Base-by-base conservation (phyloP, 768 basidiomycete species). In the Phaffia tasmanica region DNA sequence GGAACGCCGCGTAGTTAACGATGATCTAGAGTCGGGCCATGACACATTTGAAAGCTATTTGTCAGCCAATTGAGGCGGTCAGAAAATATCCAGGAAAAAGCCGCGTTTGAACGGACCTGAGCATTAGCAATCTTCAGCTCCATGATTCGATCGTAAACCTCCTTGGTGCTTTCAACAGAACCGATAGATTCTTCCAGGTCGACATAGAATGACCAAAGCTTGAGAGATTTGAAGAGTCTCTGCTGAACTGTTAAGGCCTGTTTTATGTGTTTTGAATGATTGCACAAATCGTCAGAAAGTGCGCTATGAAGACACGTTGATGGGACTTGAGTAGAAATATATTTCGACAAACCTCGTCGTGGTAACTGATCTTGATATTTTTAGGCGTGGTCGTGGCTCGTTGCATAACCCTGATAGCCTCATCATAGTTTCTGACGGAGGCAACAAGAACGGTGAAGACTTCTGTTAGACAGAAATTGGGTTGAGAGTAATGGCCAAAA, bases 161-260 rank as follows among this genome's bases (percentile, higher is more conserved):
- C 82, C 76, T 98, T 97, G 1, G 94, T 81, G 0, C 86, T 87
- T 65, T 94, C 91, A 21, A 95, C 87, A 0, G 90, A 85, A 0
- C 94, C 93, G 72, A 98, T 89, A 0, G 92, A 93, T 75, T 99
- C 95, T 76, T 98, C 93, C 21, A 98, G 81, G 73, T 99, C 95
- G 71, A 94, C 87, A 74, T 94, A 97, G 80, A 95, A 98, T 0
- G 93, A 95, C 95, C 95, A 99, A 0, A 99, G 82, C 76, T 99
- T 99, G 65, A 99, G 79, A 0, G 92, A 95, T 74, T 99, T 99
- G 83, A 99, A 98, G 55, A 99, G 78, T 27, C 95, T 85, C 4
- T 83, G 80, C 80, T 98, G 95, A 1, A 86, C 87, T 21, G 91
- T 80, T 27, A 97, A 80, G 2, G 86, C 79, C 90, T 95, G 70